Evolutionary conservation across 768 basidiomycete genomes (phyloP).

Genomic region (Fomitopsis serialis): DNA sequence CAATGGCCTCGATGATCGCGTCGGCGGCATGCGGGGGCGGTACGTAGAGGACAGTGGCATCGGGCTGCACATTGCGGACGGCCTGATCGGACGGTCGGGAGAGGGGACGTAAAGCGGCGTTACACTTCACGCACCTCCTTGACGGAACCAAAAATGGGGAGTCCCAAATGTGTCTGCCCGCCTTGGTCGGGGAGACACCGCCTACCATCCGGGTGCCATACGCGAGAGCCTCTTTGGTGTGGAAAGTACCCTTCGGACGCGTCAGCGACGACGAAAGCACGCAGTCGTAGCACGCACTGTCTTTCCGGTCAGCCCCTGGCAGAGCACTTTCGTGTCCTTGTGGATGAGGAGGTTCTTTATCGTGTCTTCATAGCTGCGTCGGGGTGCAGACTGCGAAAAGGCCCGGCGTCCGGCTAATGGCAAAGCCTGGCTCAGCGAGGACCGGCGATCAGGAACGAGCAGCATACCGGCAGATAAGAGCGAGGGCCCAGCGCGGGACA

Average conservation of each 20-base stretch:
- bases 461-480: conserved; percentile 45
- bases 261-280: not conserved
- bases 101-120: not conserved
- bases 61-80: conserved; percentile 78
- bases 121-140: conserved; percentile 54
- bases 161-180: conserved; percentile 92
- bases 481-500: conserved; percentile 57
- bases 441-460: not conserved
- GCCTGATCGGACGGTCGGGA: conserved; percentile 47
- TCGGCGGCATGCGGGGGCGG: conserved; percentile 96
- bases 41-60: conserved; percentile 95
- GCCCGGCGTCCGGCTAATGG: conserved; percentile 61
- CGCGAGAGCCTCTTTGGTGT: conserved; percentile 85
- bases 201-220: conserved; percentile 98
- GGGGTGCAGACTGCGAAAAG: conserved; percentile 73
- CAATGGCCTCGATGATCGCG: conserved; percentile 98
- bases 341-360: conserved; percentile 88
- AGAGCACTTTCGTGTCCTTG: conserved; percentile 90
- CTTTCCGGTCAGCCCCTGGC: conserved; percentile 93
- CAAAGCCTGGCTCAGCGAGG: not conserved
- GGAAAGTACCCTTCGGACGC: conserved; percentile 86
- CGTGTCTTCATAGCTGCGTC: conserved; percentile 81
- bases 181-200: conserved; percentile 95
- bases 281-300: conserved; percentile 45
- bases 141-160: conserved; percentile 91